phyloP scores from a whole-genome alignment of 805 yeast species.

The Nakazawaea ishiwadae region DNA sequence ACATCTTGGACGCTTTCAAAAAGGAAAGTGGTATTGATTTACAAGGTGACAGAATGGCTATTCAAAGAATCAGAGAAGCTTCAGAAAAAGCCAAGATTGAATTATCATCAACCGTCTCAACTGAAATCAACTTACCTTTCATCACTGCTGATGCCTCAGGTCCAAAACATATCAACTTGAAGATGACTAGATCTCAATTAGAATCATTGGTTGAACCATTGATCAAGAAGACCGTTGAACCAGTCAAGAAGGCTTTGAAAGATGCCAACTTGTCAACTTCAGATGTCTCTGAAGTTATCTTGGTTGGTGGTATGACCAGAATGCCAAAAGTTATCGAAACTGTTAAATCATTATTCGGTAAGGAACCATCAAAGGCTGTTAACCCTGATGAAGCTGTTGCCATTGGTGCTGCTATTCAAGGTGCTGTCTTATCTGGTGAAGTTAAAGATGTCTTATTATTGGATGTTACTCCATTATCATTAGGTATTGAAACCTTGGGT shows the following conservation, averaged over 20 bases:
- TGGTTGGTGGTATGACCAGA: constrained; percentile 89
- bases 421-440: constrained; percentile 81
- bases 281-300: constrained; percentile 68
- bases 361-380: constrained; percentile 64
- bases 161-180: constrained; percentile 55
- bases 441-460: constrained; percentile 71
- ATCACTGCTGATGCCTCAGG: constrained; percentile 43
- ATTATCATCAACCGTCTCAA: constrained; percentile 56
- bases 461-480: constrained; percentile 82
- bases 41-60: constrained; percentile 46
- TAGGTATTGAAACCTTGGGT: constrained; percentile 97
- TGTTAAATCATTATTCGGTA: constrained; percentile 55
- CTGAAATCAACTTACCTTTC: constrained; percentile 68
- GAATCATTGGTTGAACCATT: constrained; percentile 64
- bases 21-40: constrained; percentile 51
- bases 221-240: constrained; percentile 63
- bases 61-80: constrained; percentile 76
- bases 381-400: constrained; percentile 96
- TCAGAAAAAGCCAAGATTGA: constrained; percentile 77
- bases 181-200: constrained; percentile 60
- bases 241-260: constrained; percentile 67
- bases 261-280: constrained; percentile 66
- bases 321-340: constrained; percentile 75
- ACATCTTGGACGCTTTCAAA: constrained; percentile 56
- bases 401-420: constrained; percentile 86